Percentiles rank a stretch among this genome's conserved stretches.
Evolutionary conservation across 257 asterid genomes (phyloP).

Genomic region (Petunia axillaris): DNA sequence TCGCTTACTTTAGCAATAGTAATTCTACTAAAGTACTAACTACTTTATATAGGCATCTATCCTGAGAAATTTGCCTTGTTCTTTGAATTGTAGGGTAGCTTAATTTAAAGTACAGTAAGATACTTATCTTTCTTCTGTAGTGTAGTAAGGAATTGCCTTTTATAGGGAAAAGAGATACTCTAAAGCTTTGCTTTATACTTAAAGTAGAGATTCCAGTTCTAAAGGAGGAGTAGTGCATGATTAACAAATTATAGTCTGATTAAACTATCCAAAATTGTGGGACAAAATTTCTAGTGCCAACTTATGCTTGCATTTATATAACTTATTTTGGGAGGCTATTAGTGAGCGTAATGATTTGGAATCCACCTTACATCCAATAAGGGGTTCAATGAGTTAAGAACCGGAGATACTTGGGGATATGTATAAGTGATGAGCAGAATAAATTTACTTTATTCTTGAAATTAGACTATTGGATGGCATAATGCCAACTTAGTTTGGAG

Average conservation of each 20-base stretch:
- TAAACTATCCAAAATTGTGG: slow-evolving; percentile 17
- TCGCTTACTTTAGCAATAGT: background rate
- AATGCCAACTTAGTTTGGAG: too few relatives aligned
- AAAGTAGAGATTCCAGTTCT: background rate
- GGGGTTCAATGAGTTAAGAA: background rate
- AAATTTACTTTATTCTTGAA: too few relatives aligned
- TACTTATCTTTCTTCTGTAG: background rate
- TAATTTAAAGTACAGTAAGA: background rate
- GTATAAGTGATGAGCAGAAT: background rate
- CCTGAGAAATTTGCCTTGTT: background rate
- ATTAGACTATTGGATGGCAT: too few relatives aligned
- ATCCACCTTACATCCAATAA: slow-evolving; percentile 2
- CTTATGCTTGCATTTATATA: background rate
- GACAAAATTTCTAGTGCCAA: slow-evolving; percentile 17
- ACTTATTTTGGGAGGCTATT: background rate
- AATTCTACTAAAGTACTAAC: background rate
- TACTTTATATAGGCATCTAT: slow-evolving; percentile 10
- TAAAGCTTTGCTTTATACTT: background rate
- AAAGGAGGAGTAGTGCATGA: slow-evolving; percentile 7
- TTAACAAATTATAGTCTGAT: slow-evolving; percentile 6
- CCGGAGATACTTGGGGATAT: background rate
- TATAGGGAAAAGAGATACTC: background rate
- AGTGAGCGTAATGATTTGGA: slow-evolving; percentile 22
- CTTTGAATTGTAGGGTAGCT: background rate
- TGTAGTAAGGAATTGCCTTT: background rate